phyloP scores from a whole-genome alignment of 164 flowering plant genomes.

The Vitis rupestris region DNA sequence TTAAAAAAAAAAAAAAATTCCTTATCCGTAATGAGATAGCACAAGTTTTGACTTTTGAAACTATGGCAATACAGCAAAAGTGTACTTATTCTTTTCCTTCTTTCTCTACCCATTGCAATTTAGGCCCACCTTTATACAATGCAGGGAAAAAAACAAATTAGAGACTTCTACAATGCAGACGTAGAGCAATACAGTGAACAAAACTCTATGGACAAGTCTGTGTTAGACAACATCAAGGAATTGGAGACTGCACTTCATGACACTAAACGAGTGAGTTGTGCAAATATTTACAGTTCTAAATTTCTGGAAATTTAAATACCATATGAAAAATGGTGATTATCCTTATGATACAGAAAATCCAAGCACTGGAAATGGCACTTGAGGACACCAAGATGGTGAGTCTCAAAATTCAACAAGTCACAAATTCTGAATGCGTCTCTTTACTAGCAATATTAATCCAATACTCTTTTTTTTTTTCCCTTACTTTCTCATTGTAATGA shows the following conservation, averaged over 20 bases:
- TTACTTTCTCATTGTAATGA: background rate
- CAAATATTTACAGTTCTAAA: background rate
- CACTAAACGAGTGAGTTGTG: slow-evolving; percentile 26
- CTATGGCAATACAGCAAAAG: too few species aligned
- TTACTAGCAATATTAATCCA: background rate
- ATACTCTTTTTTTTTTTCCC: background rate
- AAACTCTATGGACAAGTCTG: slow-evolving; percentile 9
- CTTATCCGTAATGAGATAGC: too few species aligned
- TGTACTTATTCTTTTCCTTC: too few species aligned
- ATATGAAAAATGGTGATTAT: background rate
- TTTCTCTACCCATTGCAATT: too few species aligned
- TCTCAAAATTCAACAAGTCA: background rate
- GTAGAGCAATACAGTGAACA: slow-evolving; percentile 8
- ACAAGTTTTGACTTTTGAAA: too few species aligned
- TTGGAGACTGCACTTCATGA: slow-evolving; percentile 29
- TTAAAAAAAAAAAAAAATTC: too few species aligned
- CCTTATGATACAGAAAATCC: slow-evolving; percentile 31
- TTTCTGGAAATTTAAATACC: background rate
- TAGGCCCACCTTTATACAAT: slow-evolving; percentile 3
- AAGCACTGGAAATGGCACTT: slow-evolving; percentile 36
- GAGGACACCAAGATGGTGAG: slow-evolving; percentile 43
- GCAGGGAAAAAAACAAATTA: slow-evolving; percentile 19
- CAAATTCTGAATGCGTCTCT: background rate
- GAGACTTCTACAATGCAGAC: background rate
- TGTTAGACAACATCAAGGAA: slow-evolving; percentile 22